phyloP scores from a whole-genome alignment of 345 rosid genomes.

The Streptanthus diversifolius region DNA sequence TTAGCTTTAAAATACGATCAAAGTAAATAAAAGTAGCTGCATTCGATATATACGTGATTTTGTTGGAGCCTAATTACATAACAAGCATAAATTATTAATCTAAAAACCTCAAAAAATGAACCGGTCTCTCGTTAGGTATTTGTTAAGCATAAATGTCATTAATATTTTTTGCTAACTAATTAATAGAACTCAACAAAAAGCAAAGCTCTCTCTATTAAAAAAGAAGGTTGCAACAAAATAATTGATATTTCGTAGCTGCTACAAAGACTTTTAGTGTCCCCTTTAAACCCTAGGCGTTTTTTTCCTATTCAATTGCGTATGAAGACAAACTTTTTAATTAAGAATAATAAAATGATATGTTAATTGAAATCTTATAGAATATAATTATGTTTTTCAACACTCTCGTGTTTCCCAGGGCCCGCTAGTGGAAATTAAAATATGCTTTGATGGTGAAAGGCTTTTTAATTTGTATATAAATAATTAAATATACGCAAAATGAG shows the following conservation, averaged over 20 bases:
- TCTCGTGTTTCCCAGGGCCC: conserved; percentile 17
- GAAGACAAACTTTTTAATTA: background rate
- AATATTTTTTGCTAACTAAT: background rate
- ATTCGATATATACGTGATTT: background rate
- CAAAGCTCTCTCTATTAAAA: background rate
- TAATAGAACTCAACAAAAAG: background rate
- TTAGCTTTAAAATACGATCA: too few species aligned
- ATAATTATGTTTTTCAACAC: conserved; percentile 31
- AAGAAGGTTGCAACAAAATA: background rate
- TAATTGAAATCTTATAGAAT: background rate
- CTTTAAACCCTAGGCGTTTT: background rate
- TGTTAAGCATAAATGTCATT: background rate
- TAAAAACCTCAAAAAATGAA: background rate
- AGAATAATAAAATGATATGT: background rate
- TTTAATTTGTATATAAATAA: background rate
- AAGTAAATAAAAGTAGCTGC: background rate
- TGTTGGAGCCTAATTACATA: background rate
- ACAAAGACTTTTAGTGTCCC: conserved; percentile 25
- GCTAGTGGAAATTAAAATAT: conserved; percentile 25
- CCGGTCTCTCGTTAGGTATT: background rate
- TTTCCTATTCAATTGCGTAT: conserved; percentile 8
- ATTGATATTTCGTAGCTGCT: conserved; percentile 8
- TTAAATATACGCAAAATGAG: conserved; percentile 9
- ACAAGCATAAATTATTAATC: background rate
- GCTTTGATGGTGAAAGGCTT: conserved; percentile 24